Base-by-base conservation (phyloP, 1,139 yeast species). In the Lodderomyces theae region DNA sequence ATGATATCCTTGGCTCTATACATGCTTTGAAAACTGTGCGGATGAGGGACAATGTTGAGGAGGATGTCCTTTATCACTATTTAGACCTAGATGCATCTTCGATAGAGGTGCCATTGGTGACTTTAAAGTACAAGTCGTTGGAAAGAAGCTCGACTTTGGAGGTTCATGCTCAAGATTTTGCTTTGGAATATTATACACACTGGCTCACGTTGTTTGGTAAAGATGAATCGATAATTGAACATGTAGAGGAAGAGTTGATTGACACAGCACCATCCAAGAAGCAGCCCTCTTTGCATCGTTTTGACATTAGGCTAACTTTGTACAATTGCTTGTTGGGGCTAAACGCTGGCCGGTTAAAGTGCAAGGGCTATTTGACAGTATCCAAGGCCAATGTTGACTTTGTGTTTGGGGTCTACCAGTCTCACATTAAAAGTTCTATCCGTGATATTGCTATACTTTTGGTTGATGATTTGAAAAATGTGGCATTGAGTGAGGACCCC, bases 311-410 rank as follows among this genome's bases (percentile, higher is more conserved):
- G 37, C 38, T 80, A 15, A 63, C 67, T 1, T 54, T 82, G 11
- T 52, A 70, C 16, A 82, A 82, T 45, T 74, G 82, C 42, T 64
- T 74, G 1, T 44, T 84, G 29, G 84, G 83, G 0, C 52, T 84
- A 18, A 72, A 66, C 19, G 90, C 95, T 0, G 77, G 77, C 7
- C 64, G 82, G 42, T 56, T 87, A 12, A 51, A 54, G 0, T 72
- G 85, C 24, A 80, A 80, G 46, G 72, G 80, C 0, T 60, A 71
- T 12, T 41, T 86, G 12, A 63, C 75, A 1, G 49, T 83, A 1
- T 69, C 70, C 8, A 74, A 72, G 43, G 86, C 83, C 4, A 77
- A 64, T 38, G 60, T 76, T 9, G 86, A 80, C 42, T 37, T 80
- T 1, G 57, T 65, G 1, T 46, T 70, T 40, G 69, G 58, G 26